A percentile compares a stretch with the other conserved stretches of the same genome.
phyloP scores from a whole-genome alignment of 148 eudicot genomes.

The Silene latifolia region DNA sequence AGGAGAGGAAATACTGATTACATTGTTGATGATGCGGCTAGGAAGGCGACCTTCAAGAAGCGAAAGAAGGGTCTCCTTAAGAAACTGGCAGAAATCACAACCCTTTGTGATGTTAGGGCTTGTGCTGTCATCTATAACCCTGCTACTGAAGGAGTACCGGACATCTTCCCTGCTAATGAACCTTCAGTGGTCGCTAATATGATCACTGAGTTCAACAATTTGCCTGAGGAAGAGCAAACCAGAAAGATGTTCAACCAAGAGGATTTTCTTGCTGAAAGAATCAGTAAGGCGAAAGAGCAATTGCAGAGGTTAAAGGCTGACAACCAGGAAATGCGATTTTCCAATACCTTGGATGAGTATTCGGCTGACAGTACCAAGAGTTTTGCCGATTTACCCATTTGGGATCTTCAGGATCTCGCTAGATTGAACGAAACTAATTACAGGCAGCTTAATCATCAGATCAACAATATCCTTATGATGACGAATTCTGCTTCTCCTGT shows the following conservation, averaged over 20 bases:
- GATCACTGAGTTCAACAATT: background rate
- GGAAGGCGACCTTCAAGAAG: slow-evolving; percentile 31
- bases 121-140: slow-evolving; percentile 41
- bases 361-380: too few relatives aligned
- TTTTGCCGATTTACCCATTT: too few relatives aligned
- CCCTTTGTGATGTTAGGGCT: slow-evolving; percentile 35
- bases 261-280: background rate
- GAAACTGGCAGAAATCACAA: slow-evolving; percentile 37
- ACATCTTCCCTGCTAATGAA: background rate
- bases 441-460: background rate
- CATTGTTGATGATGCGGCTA: background rate
- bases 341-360: too few relatives aligned
- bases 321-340: background rate
- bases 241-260: background rate
- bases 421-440: background rate
- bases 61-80: slow-evolving; percentile 39
- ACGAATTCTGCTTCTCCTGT: too few relatives aligned
- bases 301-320: background rate
- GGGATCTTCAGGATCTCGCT: background rate
- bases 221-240: background rate
- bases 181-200: background rate
- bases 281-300: background rate
- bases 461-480: too few relatives aligned
- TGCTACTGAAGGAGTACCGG: background rate
- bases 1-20: background rate